A percentile compares a stretch with the other conserved stretches of the same genome.
Evolutionary conservation across 1,284 basidiomycete species (phyloP).

Genomic region (Leccinum pachyderme): DNA sequence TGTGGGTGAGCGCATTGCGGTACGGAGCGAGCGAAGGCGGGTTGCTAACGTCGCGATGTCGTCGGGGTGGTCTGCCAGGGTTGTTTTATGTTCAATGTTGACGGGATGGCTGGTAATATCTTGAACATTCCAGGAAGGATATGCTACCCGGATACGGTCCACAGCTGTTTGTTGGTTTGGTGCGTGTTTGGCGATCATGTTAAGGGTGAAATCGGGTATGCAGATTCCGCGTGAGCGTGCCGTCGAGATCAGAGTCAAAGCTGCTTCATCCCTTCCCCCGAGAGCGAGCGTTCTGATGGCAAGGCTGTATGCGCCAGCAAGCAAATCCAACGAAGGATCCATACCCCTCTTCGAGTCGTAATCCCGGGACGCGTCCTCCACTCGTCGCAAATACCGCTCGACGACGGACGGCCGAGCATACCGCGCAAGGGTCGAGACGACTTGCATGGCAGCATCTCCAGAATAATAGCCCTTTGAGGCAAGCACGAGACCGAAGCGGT

Average conservation of each 20-base stretch:
- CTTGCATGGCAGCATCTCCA: constrained; percentile 20
- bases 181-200: constrained; percentile 18
- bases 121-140: constrained; percentile 15
- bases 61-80: not conserved
- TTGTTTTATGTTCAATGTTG: not conserved
- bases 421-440: constrained; percentile 26
- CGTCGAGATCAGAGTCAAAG: constrained; percentile 18
- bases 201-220: constrained; percentile 29
- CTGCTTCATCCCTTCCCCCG: constrained; percentile 17
- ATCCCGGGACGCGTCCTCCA: constrained; percentile 15
- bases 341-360: constrained; percentile 7
- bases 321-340: constrained; percentile 2
- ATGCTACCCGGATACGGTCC: constrained; percentile 13
- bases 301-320: constrained; percentile 19
- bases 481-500: constrained; percentile 27
- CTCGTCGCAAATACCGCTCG: constrained; percentile 20
- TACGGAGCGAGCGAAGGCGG: constrained; percentile 28
- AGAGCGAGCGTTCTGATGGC: constrained; percentile 25
- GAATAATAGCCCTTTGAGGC: constrained; percentile 28
- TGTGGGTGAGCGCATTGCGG: constrained; percentile 18
- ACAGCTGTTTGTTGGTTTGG: constrained; percentile 7
- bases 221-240: constrained; percentile 17
- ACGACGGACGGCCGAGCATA: constrained; percentile 20
- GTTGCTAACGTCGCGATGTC: constrained; percentile 15
- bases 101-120: not conserved